Evolutionary conservation across 2,329 filamentous ascomycete genomes (phyloP).

Genomic region (Monosporascus cannonballus): DNA sequence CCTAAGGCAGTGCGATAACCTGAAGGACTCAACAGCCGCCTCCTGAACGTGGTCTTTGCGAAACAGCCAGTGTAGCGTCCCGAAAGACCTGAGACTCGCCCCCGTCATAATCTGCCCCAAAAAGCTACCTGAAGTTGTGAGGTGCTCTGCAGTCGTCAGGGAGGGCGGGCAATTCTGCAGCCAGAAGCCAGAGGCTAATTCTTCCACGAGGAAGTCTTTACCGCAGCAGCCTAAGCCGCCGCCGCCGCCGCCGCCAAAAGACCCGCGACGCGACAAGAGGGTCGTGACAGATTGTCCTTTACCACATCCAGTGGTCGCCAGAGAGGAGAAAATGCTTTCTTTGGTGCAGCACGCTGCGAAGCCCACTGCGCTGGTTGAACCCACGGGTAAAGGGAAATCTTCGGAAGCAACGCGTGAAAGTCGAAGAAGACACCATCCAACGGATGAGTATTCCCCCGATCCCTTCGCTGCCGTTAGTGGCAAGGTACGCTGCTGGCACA

Average conservation of each 20-base stretch:
- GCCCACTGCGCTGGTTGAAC: background rate
- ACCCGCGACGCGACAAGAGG: background rate
- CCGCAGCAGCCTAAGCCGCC: background rate
- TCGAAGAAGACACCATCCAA: slow-evolving; percentile 5
- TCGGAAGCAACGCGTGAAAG: slow-evolving; percentile 3
- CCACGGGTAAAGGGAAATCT: slow-evolving; percentile 1
- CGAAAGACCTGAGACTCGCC: background rate
- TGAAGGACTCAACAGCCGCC: background rate
- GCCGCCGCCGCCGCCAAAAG: background rate
- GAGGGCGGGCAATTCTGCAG: background rate
- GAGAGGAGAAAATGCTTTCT: slow-evolving; percentile 17
- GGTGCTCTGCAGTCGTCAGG: no score
- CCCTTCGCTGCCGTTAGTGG: slow-evolving; percentile 24
- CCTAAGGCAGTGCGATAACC: background rate
- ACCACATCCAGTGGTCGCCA: slow-evolving; percentile 6
- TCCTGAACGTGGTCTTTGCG: background rate
- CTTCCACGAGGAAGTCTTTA: background rate
- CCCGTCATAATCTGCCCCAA: background rate
- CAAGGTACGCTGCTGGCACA: slow-evolving; percentile 19
- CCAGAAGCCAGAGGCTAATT: background rate
- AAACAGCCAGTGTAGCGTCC: background rate
- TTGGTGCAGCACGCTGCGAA: slow-evolving; percentile 1
- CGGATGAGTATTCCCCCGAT: slow-evolving; percentile 17
- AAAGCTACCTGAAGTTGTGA: background rate
- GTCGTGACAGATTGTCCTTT: background rate